Conservation (phyloP, 2,329 filamentous ascomycete species). For the Monilinia vaccinii-corymbosi region DNA sequence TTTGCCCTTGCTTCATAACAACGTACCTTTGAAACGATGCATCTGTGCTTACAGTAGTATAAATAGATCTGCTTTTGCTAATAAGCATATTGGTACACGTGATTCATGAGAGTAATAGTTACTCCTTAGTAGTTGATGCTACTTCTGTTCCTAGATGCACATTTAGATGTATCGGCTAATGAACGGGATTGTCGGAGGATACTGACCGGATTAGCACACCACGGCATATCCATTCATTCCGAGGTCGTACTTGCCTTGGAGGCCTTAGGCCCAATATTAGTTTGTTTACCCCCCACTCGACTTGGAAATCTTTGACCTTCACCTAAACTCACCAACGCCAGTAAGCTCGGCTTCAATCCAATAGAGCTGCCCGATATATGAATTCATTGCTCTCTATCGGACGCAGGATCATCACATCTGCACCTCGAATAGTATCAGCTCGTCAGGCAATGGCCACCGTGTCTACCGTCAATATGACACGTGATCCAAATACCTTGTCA, state of each 20-base stretch:
- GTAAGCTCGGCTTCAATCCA: neutral
- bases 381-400: constrained; percentile 13
- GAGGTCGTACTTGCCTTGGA: neutral
- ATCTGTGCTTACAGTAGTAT: neutral
- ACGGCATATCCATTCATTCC: neutral
- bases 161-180: neutral
- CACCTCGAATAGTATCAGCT: constrained; percentile 12
- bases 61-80: neutral
- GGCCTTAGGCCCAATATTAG: neutral
- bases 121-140: no score
- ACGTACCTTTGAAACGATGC: neutral
- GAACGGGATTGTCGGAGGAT: neutral
- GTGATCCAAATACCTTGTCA: constrained; percentile 83
- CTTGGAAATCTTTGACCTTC: constrained; percentile 3
- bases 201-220: neutral
- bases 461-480: constrained; percentile 27
- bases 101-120: no score
- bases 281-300: neutral
- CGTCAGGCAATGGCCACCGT: constrained; percentile 10
- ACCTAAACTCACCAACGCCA: neutral
- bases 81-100: neutral
- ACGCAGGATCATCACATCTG: constrained; percentile 14
- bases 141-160: neutral
- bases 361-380: neutral
- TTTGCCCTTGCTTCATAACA: neutral